These are phyloP conservation scores for Bidens hawaiensis DNA, from an alignment of 140 eudicot species.

Conservation along the genomic window DNA sequence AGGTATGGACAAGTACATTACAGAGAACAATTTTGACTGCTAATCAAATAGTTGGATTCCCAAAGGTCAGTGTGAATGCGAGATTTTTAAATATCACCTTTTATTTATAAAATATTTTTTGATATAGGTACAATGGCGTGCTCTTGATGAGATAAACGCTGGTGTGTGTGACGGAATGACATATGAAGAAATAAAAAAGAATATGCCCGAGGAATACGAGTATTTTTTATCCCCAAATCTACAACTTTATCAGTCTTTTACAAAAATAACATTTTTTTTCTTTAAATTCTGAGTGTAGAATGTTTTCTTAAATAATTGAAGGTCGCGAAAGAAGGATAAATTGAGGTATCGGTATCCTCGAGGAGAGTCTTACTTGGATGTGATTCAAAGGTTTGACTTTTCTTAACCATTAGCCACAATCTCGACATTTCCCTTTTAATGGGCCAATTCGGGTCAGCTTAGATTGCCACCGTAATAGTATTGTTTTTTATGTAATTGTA, in stretches of 20 bases:
- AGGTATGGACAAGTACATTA: constrained; percentile 99
- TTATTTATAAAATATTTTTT: not conserved
- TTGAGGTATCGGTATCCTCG: constrained; percentile 97
- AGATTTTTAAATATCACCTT: not conserved
- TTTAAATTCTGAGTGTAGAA: not conserved
- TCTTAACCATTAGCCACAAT: not conserved
- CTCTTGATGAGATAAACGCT: too few relatives aligned
- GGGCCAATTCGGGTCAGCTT: not conserved
- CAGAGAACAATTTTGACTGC: constrained; percentile 95
- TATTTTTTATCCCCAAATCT: constrained; percentile 26
- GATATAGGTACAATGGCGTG: too few relatives aligned
- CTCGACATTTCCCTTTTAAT: not conserved
- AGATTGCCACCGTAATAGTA: too few relatives aligned
- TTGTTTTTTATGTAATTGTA: too few relatives aligned
- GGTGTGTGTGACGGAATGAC: too few relatives aligned
- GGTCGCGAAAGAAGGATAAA: constrained; percentile 94
- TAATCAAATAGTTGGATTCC: constrained; percentile 76
- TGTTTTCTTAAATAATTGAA: constrained; percentile 22
- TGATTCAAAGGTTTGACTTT: constrained; percentile 79
- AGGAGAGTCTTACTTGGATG: constrained; percentile 98
- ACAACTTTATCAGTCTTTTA: too few relatives aligned
- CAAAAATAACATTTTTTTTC: too few relatives aligned
- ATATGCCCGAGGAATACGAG: constrained; percentile 55
- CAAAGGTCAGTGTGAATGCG: constrained; percentile 59
- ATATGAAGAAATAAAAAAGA: constrained; percentile 17